Evolutionary conservation across 345 rosid genomes (phyloP).

Genomic region (Citrus reticulata): DNA sequence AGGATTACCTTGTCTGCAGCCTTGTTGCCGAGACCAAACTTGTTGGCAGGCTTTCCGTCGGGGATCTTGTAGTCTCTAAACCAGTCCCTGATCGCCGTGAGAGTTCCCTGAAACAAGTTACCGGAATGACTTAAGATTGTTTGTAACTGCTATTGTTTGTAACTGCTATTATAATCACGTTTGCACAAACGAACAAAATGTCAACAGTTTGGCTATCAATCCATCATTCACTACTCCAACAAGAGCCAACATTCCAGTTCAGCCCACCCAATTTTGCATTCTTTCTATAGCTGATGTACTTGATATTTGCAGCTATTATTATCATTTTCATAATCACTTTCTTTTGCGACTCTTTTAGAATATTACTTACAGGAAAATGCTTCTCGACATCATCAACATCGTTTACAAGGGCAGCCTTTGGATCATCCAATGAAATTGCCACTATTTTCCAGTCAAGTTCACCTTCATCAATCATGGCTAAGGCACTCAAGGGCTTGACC

Average conservation of each 20-base stretch:
- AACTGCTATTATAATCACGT: not conserved
- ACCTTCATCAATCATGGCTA: slow-evolving; percentile 99
- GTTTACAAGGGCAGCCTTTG: slow-evolving; percentile 87
- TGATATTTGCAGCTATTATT: not conserved
- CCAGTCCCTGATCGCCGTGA: slow-evolving; percentile 89
- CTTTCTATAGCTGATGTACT: not conserved
- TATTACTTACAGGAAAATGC: slow-evolving; percentile 76
- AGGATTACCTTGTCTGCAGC: slow-evolving; percentile 75
- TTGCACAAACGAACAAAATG: not conserved
- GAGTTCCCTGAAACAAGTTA: slow-evolving; percentile 62
- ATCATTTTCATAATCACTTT: not conserved
- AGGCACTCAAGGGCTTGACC: slow-evolving; percentile 84
- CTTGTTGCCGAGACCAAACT: slow-evolving; percentile 90
- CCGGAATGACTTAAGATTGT: not conserved
- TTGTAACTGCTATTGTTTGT: not conserved
- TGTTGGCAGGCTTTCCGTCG: slow-evolving; percentile 98
- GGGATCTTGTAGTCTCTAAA: slow-evolving; percentile 96
- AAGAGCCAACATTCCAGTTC: not conserved
- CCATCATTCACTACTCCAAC: not conserved
- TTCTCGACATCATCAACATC: slow-evolving; percentile 87
- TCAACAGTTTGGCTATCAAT: not conserved
- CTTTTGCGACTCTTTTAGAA: not conserved
- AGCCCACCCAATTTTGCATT: not conserved
- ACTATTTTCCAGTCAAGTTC: slow-evolving; percentile 99
- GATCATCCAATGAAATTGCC: slow-evolving; percentile 89